These are phyloP conservation scores for Pinus albicaulis DNA, from an alignment of 75 land plant genomes.

Conservation along the genomic window DNA sequence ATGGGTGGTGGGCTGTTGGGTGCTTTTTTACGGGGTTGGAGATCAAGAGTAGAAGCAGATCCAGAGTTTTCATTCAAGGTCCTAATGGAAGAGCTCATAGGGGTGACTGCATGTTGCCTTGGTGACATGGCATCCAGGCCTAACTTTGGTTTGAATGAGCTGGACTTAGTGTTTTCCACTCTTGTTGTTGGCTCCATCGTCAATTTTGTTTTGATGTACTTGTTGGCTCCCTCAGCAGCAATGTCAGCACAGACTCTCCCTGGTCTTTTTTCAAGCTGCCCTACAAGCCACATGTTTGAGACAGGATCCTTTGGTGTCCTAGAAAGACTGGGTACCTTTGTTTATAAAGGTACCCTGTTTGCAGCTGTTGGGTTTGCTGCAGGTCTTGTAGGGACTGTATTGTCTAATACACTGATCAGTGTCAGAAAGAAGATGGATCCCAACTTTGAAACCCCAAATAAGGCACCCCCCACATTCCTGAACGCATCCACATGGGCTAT, in stretches of 20 bases:
- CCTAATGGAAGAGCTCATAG: slow-evolving; percentile 84
- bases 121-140: slow-evolving; percentile 98
- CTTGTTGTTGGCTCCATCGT: slow-evolving; percentile 86
- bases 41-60: slow-evolving; percentile 76
- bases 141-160: slow-evolving; percentile 90
- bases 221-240: slow-evolving; percentile 67
- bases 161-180: slow-evolving; percentile 94
- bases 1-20: slow-evolving; percentile 36
- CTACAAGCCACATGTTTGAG: slow-evolving; percentile 90
- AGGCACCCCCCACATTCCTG: slow-evolving; percentile 81
- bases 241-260: slow-evolving; percentile 41
- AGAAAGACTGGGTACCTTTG: slow-evolving; percentile 71
- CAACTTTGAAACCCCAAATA: slow-evolving; percentile 75
- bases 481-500: slow-evolving; percentile 88
- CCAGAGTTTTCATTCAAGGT: slow-evolving; percentile 97
- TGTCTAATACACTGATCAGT: slow-evolving; percentile 73
- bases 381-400: slow-evolving; percentile 79
- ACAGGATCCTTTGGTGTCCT: slow-evolving; percentile 50
- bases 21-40: slow-evolving; percentile 68
- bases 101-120: slow-evolving; percentile 76
- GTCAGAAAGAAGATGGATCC: slow-evolving; percentile 91
- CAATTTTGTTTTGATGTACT: slow-evolving; percentile 88
- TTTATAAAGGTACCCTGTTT: slow-evolving; percentile 79
- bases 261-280: slow-evolving; percentile 62
- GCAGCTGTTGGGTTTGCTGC: slow-evolving; percentile 88